Conservation (phyloP, 2,329 filamentous ascomycete species). For the Aspergillus felis region DNA sequence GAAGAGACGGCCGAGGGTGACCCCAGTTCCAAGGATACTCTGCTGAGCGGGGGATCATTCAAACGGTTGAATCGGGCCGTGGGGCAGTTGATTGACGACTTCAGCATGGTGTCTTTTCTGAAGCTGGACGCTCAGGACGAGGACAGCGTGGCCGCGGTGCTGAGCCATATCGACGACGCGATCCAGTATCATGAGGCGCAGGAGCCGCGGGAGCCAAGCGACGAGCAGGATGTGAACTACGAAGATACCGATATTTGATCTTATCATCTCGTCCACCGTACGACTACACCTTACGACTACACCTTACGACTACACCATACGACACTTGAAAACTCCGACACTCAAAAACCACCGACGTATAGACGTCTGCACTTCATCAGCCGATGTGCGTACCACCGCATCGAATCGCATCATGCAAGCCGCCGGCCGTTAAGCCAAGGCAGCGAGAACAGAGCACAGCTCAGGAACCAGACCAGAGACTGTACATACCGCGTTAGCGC, state of each 20-base stretch:
- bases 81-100: slow-evolving; percentile 88
- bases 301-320: not conserved
- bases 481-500: not conserved
- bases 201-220: slow-evolving; percentile 77
- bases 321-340: not conserved
- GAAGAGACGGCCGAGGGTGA: slow-evolving; percentile 56
- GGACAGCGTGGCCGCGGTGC: slow-evolving; percentile 77
- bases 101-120: slow-evolving; percentile 95
- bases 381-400: not conserved
- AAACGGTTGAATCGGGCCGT: slow-evolving; percentile 81
- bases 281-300: not conserved
- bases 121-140: slow-evolving; percentile 87
- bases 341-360: not conserved
- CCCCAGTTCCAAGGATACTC: slow-evolving; percentile 60
- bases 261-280: not conserved
- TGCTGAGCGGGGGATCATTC: slow-evolving; percentile 81
- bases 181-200: slow-evolving; percentile 93
- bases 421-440: no score
- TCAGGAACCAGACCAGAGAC: not conserved
- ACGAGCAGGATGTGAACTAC: slow-evolving; percentile 55
- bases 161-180: slow-evolving; percentile 91
- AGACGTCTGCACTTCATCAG: not conserved
- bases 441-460: not conserved
- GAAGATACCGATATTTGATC: slow-evolving; percentile 34
- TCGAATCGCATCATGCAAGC: not conserved